Evolutionary conservation across 2,329 filamentous ascomycete genomes (phyloP), one percentile per base, ranked within the genome.

Genomic region (Raffaelea albimanens): DNA sequence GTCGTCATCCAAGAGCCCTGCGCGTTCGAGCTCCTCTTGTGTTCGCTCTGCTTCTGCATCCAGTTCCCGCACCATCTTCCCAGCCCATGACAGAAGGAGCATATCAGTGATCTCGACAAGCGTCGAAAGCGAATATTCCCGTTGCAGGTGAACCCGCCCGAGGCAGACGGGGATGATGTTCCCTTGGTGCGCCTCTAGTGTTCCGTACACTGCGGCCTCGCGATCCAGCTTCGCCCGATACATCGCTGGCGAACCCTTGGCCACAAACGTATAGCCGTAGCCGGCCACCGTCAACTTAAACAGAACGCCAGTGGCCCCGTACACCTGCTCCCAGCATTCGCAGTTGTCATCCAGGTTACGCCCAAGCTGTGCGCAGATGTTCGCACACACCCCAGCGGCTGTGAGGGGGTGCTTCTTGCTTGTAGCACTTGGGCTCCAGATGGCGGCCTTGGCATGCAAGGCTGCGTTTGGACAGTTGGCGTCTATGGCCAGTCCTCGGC

Each of bases 261-360:
- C 50, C 7, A 52, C 46, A 50, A 54, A 47, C 21, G 52, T 54
- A 25, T 54, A 54, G 3, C 50, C 48, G 42, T 45, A 46, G 8
- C 44, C 48, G 7, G 31, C 33, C 5, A 52, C 21, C 22, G 50
- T 49, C n/a, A 54, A 21, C 50, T 52, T 52, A 41, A 54, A 50
- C 39, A 52, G 33, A 20, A 22, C 39, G 2, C 34, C 50, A 33
- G 25, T 46, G 11, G 47, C 48, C 40, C 50, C 50, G 3, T 23
- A 41, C 7, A 20, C 23, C 2, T 34, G 14, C n/a, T 40, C 40
- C 14, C 25, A 39, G 21, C 45, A 47, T 5, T 43, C 40, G 40
- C 45, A 47, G 21, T 38, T 29, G 11, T 43, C n/a, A 5, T 34
- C 40, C 29, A 36, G 5, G 21, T 43, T 38, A 21, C 29, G 29